Evolutionary conservation across 495 filamentous ascomycete species (phyloP), one percentile per base, ranked within the genome.

Genomic region (Penicillium nucicola): DNA sequence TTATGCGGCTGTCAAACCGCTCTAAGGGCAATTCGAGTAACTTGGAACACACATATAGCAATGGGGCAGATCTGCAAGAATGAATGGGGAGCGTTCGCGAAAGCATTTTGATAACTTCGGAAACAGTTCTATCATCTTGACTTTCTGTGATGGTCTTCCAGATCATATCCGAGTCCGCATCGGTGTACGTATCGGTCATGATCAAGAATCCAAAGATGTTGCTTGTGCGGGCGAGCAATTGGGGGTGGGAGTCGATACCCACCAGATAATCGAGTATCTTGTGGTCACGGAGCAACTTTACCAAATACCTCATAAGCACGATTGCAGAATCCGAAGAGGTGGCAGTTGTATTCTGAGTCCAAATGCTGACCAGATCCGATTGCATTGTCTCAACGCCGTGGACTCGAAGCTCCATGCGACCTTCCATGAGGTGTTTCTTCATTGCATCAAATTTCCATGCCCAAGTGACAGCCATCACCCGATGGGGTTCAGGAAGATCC

Each of bases 321-420:
- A 79, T 72, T 5, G 72, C 62, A 30, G 61, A 55, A 3, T 57
- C 67, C 12, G 50, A 32, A 8, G 71, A 62, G 25, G 67, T 54
- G 0, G 48, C 46, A 18, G 83, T 76, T 6, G 80, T 71, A 15
- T 80, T 77, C 13, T 76, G 70, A 39, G 69, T 68, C 74, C 80
- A 90, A 20, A 88, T 64, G 1, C 52, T 44, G 7, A 93, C 77
- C 17, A 97, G 73, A 34, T 91, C 86, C n/a, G 48, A 58, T 58
- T 87, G 84, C 83, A 97, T 86, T 14, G 65, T 68, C 28, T 81
- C 79, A 17, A 90, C 81, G 23, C 88, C 88, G 49, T 81, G 69
- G 10, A 92, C 87, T 38, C 91, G 82, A 22, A 95, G 77, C 60
- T 95, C 90, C 90, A 97, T 95, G 48, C 88, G 85, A n/a, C 88